phyloP scores from a whole-genome alignment of 2,329 filamentous ascomycete genomes.

The Pseudohalonectria lignicola region DNA sequence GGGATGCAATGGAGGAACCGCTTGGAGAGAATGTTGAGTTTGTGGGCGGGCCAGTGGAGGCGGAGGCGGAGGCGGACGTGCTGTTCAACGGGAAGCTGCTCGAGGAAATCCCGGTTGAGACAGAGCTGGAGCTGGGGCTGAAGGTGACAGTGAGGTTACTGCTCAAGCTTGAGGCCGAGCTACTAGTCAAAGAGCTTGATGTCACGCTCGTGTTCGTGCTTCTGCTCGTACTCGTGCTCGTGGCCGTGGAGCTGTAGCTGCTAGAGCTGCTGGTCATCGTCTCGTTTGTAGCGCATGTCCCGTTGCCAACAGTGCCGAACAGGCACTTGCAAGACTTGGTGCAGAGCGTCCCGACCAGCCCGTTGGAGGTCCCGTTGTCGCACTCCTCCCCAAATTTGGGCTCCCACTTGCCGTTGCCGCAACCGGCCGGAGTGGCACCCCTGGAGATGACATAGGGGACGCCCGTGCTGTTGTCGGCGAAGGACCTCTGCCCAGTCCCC shows the following conservation, averaged over 20 bases:
- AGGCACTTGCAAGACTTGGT: conserved; percentile 25
- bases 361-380: conserved; percentile 23
- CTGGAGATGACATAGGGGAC: conserved; percentile 30
- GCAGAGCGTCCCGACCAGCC: conserved; percentile 20
- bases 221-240: not conserved
- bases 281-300: not conserved
- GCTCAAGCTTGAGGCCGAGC: too few species aligned
- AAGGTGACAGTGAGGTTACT: too few species aligned
- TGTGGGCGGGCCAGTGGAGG: too few species aligned
- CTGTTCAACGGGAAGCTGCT: not conserved
- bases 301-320: conserved; percentile 13
- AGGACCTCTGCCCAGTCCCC: conserved; percentile 19
- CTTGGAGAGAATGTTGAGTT: too few species aligned
- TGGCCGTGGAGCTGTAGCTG: not conserved
- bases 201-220: not conserved
- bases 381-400: conserved; percentile 24
- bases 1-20: too few species aligned
- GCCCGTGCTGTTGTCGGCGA: conserved; percentile 22
- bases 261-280: conserved; percentile 1
- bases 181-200: too few species aligned
- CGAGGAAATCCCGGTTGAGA: not conserved
- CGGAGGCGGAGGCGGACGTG: too few species aligned
- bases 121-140: not conserved
- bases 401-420: conserved; percentile 25
- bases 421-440: conserved; percentile 26